Evolutionary conservation across 108 stramenopile genomes (phyloP), one percentile per base, ranked within the genome.

Genomic region (Fragilaria radians): DNA sequence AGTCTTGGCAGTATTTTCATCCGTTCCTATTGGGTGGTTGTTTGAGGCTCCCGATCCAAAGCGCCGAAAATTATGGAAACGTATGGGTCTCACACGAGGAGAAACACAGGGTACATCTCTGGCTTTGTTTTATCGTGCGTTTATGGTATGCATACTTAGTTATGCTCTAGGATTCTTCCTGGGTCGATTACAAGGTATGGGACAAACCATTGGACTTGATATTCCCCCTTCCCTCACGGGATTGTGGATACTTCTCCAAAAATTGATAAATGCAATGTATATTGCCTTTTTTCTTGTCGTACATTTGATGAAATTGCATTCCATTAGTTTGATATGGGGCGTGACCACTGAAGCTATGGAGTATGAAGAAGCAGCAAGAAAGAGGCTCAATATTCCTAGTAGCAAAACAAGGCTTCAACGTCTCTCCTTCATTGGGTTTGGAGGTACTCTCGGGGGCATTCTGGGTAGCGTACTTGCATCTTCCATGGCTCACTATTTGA

Each of bases 261-360:
- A 59, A 3, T 23, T 79, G 28, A 82, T 79, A 19, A 68, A 82
- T 46, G 64, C 59, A 29, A 67, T 87, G 56, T 89, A 90, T 59
- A 76, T 90, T 57, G 79, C 83, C 70, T 94, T 94, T 65, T 94
- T 86, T 50, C 60, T 94, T 18, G 78, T 88, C 22, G 83, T 90
- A 0, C 86, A 88, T 51, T 57, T 94, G 61, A 88, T 94, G 87
- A 94, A 90, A 61, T 59, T 90, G 34, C 93, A 94, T 63, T 86
- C 89, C 2, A 60, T 86, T 11, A 78, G 76, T 17, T 59, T 94
- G 18, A 84, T 90, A 19, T 94, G 93, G 93, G 93, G 89, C 3
- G 93, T 94, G 25, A 88, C 89, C 17, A 80, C 75, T 5, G 89
- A 94, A 74, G 93, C 89, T 18, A 90, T 94, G 93, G 93, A 90